Evolutionary conservation across 192 early-diverging fungal genomes (phyloP), one percentile per base, ranked within the genome.

Genomic region (Coemansia sp.): DNA sequence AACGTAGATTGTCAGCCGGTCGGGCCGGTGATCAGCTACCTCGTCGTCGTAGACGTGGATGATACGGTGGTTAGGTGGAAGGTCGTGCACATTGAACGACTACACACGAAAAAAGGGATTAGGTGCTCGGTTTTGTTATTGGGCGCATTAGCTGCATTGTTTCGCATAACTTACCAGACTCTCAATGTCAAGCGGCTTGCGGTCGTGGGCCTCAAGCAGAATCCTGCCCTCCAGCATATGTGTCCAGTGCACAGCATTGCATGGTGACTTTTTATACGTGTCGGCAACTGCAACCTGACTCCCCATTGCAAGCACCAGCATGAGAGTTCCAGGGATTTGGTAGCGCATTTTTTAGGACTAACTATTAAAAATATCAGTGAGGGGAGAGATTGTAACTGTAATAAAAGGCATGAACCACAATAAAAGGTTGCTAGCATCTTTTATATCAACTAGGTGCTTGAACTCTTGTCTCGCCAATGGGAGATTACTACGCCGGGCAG

Each of bases 181-280:
- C 36, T 74, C 71, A 3, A 74, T 64, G 26, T 67, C 77, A 5
- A 79, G 24, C 5, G 77, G 77, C 51, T 71, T 73, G 8, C 33
- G 10, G 58, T 79, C 77, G 1, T 51, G 40, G 13, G 61, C 71
- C 34, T 79, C 71, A n/a, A 79, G 62, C 3, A 79, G 11, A 5
- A 79, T 74, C 16, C 57, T 66, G 38, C 71, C 71, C 42, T 79
- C 77, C 4, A 79, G 71, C 68, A 73, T 66, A 11, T 48, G 71
- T 33, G 71, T 74, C 77, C 71, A 79, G 35, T 79, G 71, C 57
- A 79, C 71, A 0, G 42, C 77, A 23, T 79, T 79, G 62, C 71
- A 79, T 10, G 68, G 67, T 33, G 77, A 74, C 6, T 57, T 60
- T n/a, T 70, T 68, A 58, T 79, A 79, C 7, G 63, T 70, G 62